phyloP scores from a whole-genome alignment of 2,329 filamentous ascomycete species.

The Thielaviopsis euricoi region DNA sequence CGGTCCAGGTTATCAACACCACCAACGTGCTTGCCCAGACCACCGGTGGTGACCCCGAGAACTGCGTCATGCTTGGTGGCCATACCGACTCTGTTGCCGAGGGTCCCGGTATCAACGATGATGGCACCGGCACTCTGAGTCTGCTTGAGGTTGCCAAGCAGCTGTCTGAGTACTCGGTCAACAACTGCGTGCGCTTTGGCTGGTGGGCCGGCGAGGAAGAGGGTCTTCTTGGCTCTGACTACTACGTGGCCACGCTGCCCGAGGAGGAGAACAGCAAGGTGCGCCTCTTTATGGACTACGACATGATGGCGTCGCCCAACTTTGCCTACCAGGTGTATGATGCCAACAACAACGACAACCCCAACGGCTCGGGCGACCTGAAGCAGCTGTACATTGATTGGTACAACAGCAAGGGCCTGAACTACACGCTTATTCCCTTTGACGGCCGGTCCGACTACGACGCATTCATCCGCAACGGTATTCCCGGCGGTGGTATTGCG shows the following conservation, averaged over 20 bases:
- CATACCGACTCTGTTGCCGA: conserved; percentile 47
- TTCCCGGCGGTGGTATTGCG: conserved; percentile 59
- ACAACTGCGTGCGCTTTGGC: conserved; percentile 49
- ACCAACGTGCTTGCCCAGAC: conserved; percentile 50
- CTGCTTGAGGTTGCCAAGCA: conserved; percentile 47
- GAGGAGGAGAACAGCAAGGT: conserved; percentile 44
- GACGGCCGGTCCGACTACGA: conserved; percentile 69
- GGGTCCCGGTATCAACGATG: conserved; percentile 62
- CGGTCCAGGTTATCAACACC: conserved; percentile 36
- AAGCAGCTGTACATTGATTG: conserved; percentile 51
- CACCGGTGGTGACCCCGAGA: conserved; percentile 37
- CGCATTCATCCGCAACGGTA: conserved; percentile 55
- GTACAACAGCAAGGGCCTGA: conserved; percentile 44
- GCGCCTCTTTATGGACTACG: conserved; percentile 52
- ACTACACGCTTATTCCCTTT: conserved; percentile 57
- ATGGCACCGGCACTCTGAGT: conserved; percentile 50
- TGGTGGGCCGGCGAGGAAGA: conserved; percentile 56
- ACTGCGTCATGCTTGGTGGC: conserved; percentile 49
- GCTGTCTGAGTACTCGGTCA: conserved; percentile 38
- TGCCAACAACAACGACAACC: conserved; percentile 53
- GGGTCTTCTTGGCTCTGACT: conserved; percentile 45
- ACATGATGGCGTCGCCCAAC: conserved; percentile 53
- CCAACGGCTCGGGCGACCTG: conserved; percentile 53
- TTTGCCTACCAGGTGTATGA: conserved; percentile 55
- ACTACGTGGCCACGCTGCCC: conserved; percentile 39